Evolutionary conservation across 257 asterid species (phyloP).

Genomic region (Nicotiana tabacum): DNA sequence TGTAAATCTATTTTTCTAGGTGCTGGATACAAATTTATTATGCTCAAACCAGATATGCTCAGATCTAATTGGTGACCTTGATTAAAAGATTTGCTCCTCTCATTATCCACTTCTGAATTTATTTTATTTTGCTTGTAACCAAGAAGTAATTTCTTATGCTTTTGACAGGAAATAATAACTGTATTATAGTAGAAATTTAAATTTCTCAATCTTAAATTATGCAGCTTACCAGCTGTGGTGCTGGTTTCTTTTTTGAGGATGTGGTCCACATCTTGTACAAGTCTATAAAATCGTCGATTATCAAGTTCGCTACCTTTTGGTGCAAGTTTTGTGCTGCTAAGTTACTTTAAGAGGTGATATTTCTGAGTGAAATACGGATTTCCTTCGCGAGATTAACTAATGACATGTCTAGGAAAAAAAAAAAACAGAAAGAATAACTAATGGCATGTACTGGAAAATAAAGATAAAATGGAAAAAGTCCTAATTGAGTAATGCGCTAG

Average conservation of each 20-base stretch:
- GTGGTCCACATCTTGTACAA: background rate
- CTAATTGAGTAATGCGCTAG: background rate
- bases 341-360: background rate
- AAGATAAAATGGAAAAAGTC: background rate
- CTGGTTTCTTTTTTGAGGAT: background rate
- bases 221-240: background rate
- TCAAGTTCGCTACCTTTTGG: background rate
- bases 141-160: background rate
- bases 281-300: background rate
- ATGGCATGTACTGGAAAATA: background rate
- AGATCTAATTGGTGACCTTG: constrained; percentile 8
- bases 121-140: background rate
- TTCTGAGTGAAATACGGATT: background rate
- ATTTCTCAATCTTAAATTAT: too few species aligned
- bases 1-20: background rate
- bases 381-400: background rate
- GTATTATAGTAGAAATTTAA: background rate
- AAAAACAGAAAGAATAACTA: background rate
- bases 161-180: background rate
- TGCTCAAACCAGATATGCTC: constrained; percentile 1
- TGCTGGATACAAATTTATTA: background rate
- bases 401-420: background rate
- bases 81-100: constrained; percentile 12
- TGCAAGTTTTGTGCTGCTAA: background rate
- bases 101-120: constrained; percentile 7